Evolutionary conservation across 352 stramenopile species (phyloP).

Genomic region (Thraustotheca clavata): DNA sequence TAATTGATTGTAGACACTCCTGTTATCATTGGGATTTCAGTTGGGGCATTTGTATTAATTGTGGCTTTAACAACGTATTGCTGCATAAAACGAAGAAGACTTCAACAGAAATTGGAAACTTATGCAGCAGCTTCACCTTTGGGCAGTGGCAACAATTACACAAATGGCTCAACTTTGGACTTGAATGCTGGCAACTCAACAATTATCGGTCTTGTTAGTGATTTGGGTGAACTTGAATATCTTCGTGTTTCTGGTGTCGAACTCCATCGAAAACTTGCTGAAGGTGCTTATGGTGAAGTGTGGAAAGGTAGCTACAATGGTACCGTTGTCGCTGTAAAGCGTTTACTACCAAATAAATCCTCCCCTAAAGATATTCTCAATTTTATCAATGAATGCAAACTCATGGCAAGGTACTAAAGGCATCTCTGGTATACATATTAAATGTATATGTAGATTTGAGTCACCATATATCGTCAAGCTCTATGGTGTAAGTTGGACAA

Average conservation of each 20-base stretch:
- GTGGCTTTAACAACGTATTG: conserved; percentile 3
- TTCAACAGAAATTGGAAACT: background rate
- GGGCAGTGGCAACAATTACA: background rate
- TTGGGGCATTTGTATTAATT: conserved; percentile 1
- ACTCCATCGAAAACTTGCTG: conserved; percentile 25
- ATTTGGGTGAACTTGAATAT: background rate
- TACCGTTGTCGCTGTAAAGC: conserved; percentile 38
- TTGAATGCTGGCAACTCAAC: background rate
- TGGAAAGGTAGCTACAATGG: conserved; percentile 33
- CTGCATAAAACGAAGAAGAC: background rate
- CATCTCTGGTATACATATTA: background rate
- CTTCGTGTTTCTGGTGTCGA: conserved; percentile 5
- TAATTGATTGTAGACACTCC: conserved; percentile 1
- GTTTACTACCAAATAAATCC: conserved; percentile 23
- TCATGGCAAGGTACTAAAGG: conserved; percentile 3
- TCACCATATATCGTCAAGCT: background rate
- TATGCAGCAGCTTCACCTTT: conserved; percentile 25
- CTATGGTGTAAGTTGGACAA: conserved; percentile 1
- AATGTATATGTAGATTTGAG: background rate
- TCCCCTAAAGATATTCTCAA: conserved; percentile 2
- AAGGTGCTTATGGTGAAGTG: conserved; percentile 43
- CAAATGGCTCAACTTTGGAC: background rate
- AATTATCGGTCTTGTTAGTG: background rate
- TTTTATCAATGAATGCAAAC: conserved; percentile 21
- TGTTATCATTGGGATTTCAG: background rate